Conservation (phyloP, 1,139 yeast genomes). For the Yamadazyma trypodendri region DNA sequence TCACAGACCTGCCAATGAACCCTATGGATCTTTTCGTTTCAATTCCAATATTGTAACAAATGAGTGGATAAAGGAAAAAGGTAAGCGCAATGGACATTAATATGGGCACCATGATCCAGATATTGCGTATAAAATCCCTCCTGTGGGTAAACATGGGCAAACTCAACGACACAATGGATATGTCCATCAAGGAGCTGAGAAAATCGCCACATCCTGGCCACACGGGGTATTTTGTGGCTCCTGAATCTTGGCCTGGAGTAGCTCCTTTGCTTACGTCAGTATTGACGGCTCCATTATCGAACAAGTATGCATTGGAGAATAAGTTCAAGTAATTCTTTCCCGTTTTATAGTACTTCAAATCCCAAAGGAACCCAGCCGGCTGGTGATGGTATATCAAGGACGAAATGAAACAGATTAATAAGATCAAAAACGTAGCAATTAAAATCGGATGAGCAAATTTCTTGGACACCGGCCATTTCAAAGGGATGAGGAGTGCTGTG, state of each 20-base stretch:
- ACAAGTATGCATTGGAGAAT: slow-evolving; percentile 41
- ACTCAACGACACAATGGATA: slow-evolving; percentile 72
- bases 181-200: slow-evolving; percentile 67
- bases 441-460: slow-evolving; percentile 69
- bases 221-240: slow-evolving; percentile 34
- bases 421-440: slow-evolving; percentile 59
- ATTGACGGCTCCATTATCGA: slow-evolving; percentile 27
- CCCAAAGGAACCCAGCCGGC: slow-evolving; percentile 47
- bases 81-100: slow-evolving; percentile 55
- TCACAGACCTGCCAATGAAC: slow-evolving; percentile 78
- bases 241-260: slow-evolving; percentile 7
- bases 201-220: slow-evolving; percentile 87
- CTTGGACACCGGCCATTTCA: slow-evolving; percentile 45
- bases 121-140: slow-evolving; percentile 58
- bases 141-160: slow-evolving; percentile 79
- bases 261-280: slow-evolving; percentile 14
- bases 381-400: slow-evolving; percentile 50
- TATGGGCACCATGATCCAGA: slow-evolving; percentile 60
- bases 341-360: slow-evolving; percentile 59
- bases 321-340: slow-evolving; percentile 64
- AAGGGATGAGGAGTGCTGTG: slow-evolving; percentile 49
- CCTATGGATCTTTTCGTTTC: slow-evolving; percentile 62
- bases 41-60: slow-evolving; percentile 65
- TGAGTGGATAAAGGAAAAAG: slow-evolving; percentile 67
- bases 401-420: slow-evolving; percentile 61